These are phyloP conservation scores for Phytophthora boehmeriae DNA, from an alignment of 352 stramenopile genomes.

Conservation along the genomic window DNA sequence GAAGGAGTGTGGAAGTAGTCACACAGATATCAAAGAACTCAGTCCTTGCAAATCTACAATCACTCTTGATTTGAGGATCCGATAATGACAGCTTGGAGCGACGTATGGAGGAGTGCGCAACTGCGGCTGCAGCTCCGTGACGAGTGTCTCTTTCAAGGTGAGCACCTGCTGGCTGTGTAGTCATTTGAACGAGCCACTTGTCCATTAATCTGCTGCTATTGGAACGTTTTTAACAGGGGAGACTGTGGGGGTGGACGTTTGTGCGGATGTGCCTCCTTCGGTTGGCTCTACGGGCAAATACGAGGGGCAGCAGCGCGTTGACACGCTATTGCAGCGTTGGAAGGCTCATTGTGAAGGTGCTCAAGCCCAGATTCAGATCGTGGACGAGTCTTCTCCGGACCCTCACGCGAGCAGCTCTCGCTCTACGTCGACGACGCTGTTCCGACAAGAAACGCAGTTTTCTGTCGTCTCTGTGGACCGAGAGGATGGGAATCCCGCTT, in stretches of 20 bases:
- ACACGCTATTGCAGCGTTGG: conserved; percentile 41
- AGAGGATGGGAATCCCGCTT: conserved; percentile 1
- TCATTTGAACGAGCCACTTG: neutral
- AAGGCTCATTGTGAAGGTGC: conserved; percentile 48
- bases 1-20: neutral
- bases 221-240: conserved; percentile 31
- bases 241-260: conserved; percentile 45
- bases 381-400: conserved; percentile 25
- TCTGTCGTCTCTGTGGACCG: conserved; percentile 27
- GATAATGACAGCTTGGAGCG: conserved; percentile 59
- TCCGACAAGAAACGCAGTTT: conserved; percentile 65
- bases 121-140: conserved; percentile 58
- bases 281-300: conserved; percentile 4
- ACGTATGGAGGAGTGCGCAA: conserved; percentile 69
- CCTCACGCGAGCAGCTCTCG: conserved; percentile 17
- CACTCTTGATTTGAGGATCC: conserved; percentile 15
- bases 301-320: neutral
- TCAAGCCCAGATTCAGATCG: conserved; percentile 55
- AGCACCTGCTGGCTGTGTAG: neutral
- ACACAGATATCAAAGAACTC: neutral
- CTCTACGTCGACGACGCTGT: conserved; percentile 42
- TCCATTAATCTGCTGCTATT: neutral
- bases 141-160: conserved; percentile 71
- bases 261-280: conserved; percentile 28
- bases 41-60: neutral